phyloP scores from a whole-genome alignment of 768 basidiomycete genomes.

The Xerocomellus chrysenteron region DNA sequence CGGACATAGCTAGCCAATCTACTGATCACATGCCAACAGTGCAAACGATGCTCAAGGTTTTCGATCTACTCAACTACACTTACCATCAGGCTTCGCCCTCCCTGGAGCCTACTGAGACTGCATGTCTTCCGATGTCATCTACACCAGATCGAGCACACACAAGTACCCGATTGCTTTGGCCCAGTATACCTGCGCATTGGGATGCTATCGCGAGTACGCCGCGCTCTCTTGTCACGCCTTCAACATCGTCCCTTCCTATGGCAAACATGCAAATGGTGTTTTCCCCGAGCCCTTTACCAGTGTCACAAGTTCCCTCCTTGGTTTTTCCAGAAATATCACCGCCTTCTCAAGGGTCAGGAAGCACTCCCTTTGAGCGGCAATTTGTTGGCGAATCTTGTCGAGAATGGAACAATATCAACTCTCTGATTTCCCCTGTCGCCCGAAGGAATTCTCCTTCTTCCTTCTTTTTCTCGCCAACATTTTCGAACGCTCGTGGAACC shows the following conservation, averaged over 20 bases:
- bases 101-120: not conserved
- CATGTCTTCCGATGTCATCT: slow-evolving; percentile 6
- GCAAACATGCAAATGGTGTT: slow-evolving; percentile 16
- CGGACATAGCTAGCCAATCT: not conserved
- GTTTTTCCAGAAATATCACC: slow-evolving; percentile 28
- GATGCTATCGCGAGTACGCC: not conserved
- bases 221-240: slow-evolving; percentile 8
- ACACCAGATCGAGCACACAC: slow-evolving; percentile 14
- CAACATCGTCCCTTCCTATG: slow-evolving; percentile 11
- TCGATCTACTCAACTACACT: slow-evolving; percentile 9
- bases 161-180: not conserved
- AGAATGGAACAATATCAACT: slow-evolving; percentile 16
- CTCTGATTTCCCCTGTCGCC: slow-evolving; percentile 25
- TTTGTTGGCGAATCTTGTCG: slow-evolving; percentile 21
- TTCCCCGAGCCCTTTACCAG: slow-evolving; percentile 29
- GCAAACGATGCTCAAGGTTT: not conserved
- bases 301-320: slow-evolving; percentile 18
- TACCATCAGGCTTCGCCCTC: slow-evolving; percentile 5
- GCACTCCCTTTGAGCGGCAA: slow-evolving; percentile 31
- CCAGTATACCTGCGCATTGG: not conserved
- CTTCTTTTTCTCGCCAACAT: slow-evolving; percentile 4
- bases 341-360: slow-evolving; percentile 24
- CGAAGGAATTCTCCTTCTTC: slow-evolving; percentile 5
- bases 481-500: not conserved
- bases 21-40: slow-evolving; percentile 1